Base-by-base conservation (phyloP, 2,329 filamentous ascomycete genomes). In the Colletotrichum graminicola region DNA sequence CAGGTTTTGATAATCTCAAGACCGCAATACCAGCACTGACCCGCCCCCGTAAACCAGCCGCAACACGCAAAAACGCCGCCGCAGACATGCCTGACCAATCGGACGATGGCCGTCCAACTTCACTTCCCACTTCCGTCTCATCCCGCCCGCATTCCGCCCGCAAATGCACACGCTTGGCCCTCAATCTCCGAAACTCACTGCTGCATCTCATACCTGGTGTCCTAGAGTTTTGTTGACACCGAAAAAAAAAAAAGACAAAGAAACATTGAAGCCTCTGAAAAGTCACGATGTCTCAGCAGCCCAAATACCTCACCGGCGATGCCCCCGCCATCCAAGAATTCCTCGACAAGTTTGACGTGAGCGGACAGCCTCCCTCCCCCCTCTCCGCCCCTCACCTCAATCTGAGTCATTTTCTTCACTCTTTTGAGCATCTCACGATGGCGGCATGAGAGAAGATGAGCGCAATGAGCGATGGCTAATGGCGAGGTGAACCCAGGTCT, bases 311-410 rank as follows among this genome's bases (percentile, higher is more conserved):
- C 75, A 95, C 92, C 47, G 95, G 95, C 80, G 91, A 98, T 79
- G 87, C 88, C 74, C 85, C 88, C 70, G 93, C 89, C 55, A 93
- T 98, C 76, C 89, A 92, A 61, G 91, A 92, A 62, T 99, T 99
- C 80, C 85, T 99, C 73, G 92, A 94, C 82, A 90, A 90, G 79
- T 99, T 98, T 79, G 96, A 99, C 85, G 96, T 97, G 83, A 83
- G 94, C 86, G 75, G 79, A 82, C 68, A 66, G 61, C 54, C 61
- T 56, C 45, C 47, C 51, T 32, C 54, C 59, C 56, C 41, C 45
- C 36, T 12, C 36, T 21, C 5, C 34, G 67, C 73, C 41, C 62
- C 34, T n/a, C 23, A 12, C 10, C 61, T 34, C 55, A 43, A 43
- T 59, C 26, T 72, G 70, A 72, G 70, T 70, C 66, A 72, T 72